phyloP scores from a whole-genome alignment of 257 asterid genomes.

The Verbena officinalis region DNA sequence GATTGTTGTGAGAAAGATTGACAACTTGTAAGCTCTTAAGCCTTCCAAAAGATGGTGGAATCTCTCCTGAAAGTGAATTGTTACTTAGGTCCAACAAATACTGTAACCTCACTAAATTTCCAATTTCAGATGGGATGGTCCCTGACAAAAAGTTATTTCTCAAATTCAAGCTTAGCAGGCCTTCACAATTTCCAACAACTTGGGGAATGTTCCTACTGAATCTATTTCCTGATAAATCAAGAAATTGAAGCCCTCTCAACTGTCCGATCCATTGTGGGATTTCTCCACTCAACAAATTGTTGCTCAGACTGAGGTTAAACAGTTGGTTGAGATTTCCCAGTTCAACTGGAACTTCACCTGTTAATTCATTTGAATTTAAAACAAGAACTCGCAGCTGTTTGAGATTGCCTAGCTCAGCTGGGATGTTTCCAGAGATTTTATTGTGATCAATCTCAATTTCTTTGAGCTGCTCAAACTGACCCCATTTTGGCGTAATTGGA shows the following conservation, averaged over 20 bases:
- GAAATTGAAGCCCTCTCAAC: constrained; percentile 45
- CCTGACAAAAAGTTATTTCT: constrained; percentile 63
- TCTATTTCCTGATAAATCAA: constrained; percentile 64
- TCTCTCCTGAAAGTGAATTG: constrained; percentile 60
- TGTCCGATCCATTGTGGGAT: constrained; percentile 58
- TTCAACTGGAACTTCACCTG: constrained; percentile 62
- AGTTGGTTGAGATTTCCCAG: constrained; percentile 49
- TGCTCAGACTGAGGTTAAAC: constrained; percentile 52
- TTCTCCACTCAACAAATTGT: constrained; percentile 60
- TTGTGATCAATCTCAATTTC: constrained; percentile 51
- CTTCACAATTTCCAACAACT: constrained; percentile 44
- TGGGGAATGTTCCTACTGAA: constrained; percentile 56
- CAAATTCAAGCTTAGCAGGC: constrained; percentile 51
- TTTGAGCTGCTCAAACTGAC: constrained; percentile 47
- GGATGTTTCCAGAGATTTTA: constrained; percentile 65
- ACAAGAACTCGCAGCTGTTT: constrained; percentile 46
- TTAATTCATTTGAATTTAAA: constrained; percentile 60
- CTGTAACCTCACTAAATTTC: constrained; percentile 50
- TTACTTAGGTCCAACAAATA: constrained; percentile 63
- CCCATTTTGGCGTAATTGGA: constrained; percentile 56
- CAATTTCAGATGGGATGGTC: constrained; percentile 56
- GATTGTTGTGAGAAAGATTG: constrained; percentile 63
- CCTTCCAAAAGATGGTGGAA: constrained; percentile 60
- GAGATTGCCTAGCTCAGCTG: constrained; percentile 67
- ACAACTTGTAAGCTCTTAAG: constrained; percentile 55